Conservation (phyloP, 176 grass and related monocot genomes). For the Saccharum officinarum region DNA sequence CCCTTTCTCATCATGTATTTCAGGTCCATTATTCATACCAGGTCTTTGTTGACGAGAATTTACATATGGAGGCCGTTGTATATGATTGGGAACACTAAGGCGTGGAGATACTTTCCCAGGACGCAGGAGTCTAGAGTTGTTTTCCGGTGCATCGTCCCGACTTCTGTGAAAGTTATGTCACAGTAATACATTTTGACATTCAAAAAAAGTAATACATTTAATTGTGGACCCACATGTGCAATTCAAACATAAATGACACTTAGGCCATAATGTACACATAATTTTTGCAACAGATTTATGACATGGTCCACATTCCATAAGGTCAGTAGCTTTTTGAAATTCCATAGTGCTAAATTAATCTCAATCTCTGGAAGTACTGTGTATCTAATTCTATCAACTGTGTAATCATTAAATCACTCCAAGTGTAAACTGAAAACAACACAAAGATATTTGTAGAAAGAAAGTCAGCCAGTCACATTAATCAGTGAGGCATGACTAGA, state of each 20-base stretch:
- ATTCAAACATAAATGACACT: neutral
- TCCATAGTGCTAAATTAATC: neutral
- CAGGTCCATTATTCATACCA: constrained; percentile 56
- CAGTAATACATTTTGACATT: no score
- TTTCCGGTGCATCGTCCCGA: constrained; percentile 46
- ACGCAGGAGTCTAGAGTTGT: constrained; percentile 61
- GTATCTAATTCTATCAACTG: neutral
- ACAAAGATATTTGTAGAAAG: neutral
- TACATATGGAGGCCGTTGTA: constrained; percentile 78
- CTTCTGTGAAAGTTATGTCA: constrained; percentile 46
- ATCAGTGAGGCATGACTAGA: neutral
- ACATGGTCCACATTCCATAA: neutral
- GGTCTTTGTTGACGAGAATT: constrained; percentile 58
- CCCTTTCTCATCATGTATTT: constrained; percentile 85
- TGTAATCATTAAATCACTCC: neutral
- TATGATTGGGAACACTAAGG: constrained; percentile 76
- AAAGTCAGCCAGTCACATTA: neutral
- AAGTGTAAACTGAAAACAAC: neutral
- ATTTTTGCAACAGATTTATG: neutral
- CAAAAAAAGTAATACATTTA: neutral
- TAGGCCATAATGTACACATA: constrained; percentile 1
- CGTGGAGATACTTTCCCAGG: constrained; percentile 87
- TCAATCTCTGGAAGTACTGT: neutral
- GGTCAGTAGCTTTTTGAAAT: neutral
- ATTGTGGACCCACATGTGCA: constrained; percentile 2